Evolutionary conservation across 2,329 filamentous ascomycete genomes (phyloP).

Genomic region (Epichloe brachyelytri): DNA sequence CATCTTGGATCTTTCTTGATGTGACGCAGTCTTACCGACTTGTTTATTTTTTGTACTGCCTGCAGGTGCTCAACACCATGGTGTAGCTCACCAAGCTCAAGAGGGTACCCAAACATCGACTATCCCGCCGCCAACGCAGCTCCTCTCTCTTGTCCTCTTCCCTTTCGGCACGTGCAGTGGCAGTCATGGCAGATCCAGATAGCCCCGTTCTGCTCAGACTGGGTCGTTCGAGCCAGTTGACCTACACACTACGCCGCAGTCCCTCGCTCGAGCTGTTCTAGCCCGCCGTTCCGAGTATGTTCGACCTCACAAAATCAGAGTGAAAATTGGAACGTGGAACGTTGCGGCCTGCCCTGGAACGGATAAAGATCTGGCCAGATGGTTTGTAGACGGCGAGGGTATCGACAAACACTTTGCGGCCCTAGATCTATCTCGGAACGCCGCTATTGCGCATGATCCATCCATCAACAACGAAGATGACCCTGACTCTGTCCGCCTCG

Average conservation of each 20-base stretch:
- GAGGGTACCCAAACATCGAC: slow-evolving; percentile 10
- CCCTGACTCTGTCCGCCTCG: slow-evolving; percentile 27
- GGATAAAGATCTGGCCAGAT: slow-evolving; percentile 74
- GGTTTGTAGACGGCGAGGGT: slow-evolving; percentile 74
- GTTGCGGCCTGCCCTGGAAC: slow-evolving; percentile 74
- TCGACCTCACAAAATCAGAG: slow-evolving; percentile 56
- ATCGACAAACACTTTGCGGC: slow-evolving; percentile 50
- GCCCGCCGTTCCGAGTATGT: slow-evolving; percentile 70
- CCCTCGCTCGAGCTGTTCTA: slow-evolving; percentile 53
- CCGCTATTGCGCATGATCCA: slow-evolving; percentile 20
- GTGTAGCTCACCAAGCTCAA: slow-evolving; percentile 18
- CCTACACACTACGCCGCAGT: slow-evolving; percentile 34
- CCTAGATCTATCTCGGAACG: slow-evolving; percentile 31
- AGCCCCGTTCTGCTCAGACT: slow-evolving; percentile 21
- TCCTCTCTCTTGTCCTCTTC: slow-evolving; percentile 6
- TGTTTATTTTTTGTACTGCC: neutral
- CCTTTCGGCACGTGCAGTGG: slow-evolving; percentile 1
- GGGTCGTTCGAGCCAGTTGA: slow-evolving; percentile 30
- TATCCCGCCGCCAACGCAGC: slow-evolving; percentile 13
- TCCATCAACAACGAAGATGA: slow-evolving; percentile 22
- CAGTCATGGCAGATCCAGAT: slow-evolving; percentile 15
- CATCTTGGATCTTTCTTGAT: neutral
- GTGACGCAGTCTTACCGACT: neutral
- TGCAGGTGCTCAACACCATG: slow-evolving; percentile 14
- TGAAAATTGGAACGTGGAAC: slow-evolving; percentile 95